Evolutionary conservation across 2,329 filamentous ascomycete genomes (phyloP), one percentile per base, ranked within the genome.

Genomic region (Amauroascus verrucosus): DNA sequence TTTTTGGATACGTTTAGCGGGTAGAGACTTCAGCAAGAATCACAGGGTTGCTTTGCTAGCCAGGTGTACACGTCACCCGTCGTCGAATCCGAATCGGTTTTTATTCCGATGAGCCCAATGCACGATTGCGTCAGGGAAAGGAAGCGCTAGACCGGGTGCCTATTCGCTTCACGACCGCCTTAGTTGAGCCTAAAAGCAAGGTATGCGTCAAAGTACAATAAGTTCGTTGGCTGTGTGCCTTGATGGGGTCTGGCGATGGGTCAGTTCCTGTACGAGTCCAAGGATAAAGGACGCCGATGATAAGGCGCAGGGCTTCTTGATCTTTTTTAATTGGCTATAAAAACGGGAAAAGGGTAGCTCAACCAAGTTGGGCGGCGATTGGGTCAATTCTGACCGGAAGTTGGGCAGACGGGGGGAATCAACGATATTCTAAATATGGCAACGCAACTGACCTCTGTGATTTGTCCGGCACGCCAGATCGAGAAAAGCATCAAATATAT

Each of bases 31-130:
- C 64, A 63, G 64, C 64, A 64, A 57, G 53, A 63, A 64, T 60
- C 57, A 60, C 61, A 61, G 61, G 60, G 62, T 63, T 59, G 64
- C 65, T 66, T 66, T 67, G 68, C 48, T 71, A 67, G 65, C 65
- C 44, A 69, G 53, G 41, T 63, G 67, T 69, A 70, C 71, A 74
- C 71, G 71, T 74, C 72, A 74, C 61, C 58, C 46, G 41, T 53
- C 35, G 41, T 52, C 50, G 41, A 52, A 52, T 52, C 40, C 26
- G 43, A 52, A 47, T 33, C 43, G 46, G 30, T 54, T 43, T 51
- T 53, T 48, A 35, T 56, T 54, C 53, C 55, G 48, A 52, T 48
- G 22, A 48, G 55, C 48, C 33, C 50, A 54, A 56, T 56, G 58
- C 58, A 58, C 46, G 48, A 30, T 52, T 45, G 50, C 50, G 50